These are phyloP conservation scores for Wickerhamomyces bisporus DNA, from an alignment of 805 yeast genomes.

Conservation along the genomic window DNA sequence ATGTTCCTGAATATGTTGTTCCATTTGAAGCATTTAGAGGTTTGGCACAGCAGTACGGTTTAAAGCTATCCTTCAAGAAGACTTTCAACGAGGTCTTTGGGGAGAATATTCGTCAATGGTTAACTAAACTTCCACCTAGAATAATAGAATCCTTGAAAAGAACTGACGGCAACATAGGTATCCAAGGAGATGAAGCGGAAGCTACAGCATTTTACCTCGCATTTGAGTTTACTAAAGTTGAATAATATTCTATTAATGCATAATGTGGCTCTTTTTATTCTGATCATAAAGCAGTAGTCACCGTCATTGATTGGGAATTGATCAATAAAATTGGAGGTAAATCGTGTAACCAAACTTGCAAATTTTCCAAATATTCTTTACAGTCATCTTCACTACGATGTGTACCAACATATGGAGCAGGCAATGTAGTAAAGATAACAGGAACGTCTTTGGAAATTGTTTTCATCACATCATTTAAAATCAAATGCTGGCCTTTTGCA, in stretches of 20 bases:
- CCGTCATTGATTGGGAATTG: slow-evolving; percentile 93
- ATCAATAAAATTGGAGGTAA: slow-evolving; percentile 79
- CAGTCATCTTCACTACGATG: slow-evolving; percentile 66
- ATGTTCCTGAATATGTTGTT: slow-evolving; percentile 95
- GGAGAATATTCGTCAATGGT: slow-evolving; percentile 68
- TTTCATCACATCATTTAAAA: slow-evolving; percentile 81
- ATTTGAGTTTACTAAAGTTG: slow-evolving; percentile 69
- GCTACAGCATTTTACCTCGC: slow-evolving; percentile 81
- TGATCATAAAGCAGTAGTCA: slow-evolving; percentile 74
- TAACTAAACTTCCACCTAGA: slow-evolving; percentile 50
- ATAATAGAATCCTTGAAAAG: slow-evolving; percentile 67
- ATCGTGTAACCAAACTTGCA: slow-evolving; percentile 76
- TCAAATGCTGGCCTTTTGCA: slow-evolving; percentile 83
- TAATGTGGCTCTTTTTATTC: background rate
- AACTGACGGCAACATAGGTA: slow-evolving; percentile 76
- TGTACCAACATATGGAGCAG: slow-evolving; percentile 82
- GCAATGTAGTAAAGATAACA: slow-evolving; percentile 82
- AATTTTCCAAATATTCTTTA: slow-evolving; percentile 65
- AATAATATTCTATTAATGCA: background rate
- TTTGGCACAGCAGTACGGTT: slow-evolving; percentile 77
- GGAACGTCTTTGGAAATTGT: slow-evolving; percentile 58
- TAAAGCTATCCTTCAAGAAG: slow-evolving; percentile 66
- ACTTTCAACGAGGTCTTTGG: slow-evolving; percentile 80
- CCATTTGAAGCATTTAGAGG: slow-evolving; percentile 86
- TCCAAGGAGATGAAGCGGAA: slow-evolving; percentile 85